Percentiles rank a stretch among this genome's conserved stretches.
These are phyloP conservation scores for Cocos nucifera DNA, from an alignment of 176 grass and related monocot genomes.

Conservation along the genomic window DNA sequence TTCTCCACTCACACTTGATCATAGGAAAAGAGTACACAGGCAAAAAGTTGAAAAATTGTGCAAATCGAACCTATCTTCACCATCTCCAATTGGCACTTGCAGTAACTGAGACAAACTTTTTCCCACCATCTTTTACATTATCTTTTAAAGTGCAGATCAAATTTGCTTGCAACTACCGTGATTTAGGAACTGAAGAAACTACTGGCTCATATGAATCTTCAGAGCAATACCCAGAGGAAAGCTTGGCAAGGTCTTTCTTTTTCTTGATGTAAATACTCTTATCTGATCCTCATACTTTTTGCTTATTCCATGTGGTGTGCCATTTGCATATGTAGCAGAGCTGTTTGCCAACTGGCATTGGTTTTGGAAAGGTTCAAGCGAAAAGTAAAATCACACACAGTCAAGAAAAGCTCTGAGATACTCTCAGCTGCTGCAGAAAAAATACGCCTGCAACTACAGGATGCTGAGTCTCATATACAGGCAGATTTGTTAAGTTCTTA, in stretches of 20 bases:
- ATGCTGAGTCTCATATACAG: slow-evolving; percentile 60
- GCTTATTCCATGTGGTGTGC: not conserved
- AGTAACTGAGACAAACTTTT: slow-evolving; percentile 23
- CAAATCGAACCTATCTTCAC: slow-evolving; percentile 32
- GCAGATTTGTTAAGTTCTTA: slow-evolving; percentile 78
- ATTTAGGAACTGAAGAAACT: slow-evolving; percentile 52
- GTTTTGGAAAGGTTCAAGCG: slow-evolving; percentile 68
- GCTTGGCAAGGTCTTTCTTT: slow-evolving; percentile 50
- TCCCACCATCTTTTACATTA: not conserved
- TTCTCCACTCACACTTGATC: slow-evolving; percentile 33
- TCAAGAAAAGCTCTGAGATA: slow-evolving; percentile 65
- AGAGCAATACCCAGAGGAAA: slow-evolving; percentile 51
- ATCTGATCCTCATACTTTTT: not conserved
- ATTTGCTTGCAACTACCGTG: slow-evolving; percentile 1
- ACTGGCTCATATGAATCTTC: slow-evolving; percentile 35
- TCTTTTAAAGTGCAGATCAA: slow-evolving; percentile 16
- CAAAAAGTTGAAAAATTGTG: slow-evolving; percentile 37
- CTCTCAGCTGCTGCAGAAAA: slow-evolving; percentile 54
- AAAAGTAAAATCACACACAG: slow-evolving; percentile 63
- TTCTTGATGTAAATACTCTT: not conserved
- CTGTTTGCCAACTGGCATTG: slow-evolving; percentile 53
- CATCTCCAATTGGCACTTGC: slow-evolving; percentile 28
- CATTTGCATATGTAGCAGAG: slow-evolving; percentile 38
- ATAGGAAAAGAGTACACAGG: slow-evolving; percentile 36
- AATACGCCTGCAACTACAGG: slow-evolving; percentile 51